Evolutionary conservation across 768 basidiomycete genomes (phyloP), one percentile per base, ranked within the genome.

Genomic region (Gautieria morchelliformis): DNA sequence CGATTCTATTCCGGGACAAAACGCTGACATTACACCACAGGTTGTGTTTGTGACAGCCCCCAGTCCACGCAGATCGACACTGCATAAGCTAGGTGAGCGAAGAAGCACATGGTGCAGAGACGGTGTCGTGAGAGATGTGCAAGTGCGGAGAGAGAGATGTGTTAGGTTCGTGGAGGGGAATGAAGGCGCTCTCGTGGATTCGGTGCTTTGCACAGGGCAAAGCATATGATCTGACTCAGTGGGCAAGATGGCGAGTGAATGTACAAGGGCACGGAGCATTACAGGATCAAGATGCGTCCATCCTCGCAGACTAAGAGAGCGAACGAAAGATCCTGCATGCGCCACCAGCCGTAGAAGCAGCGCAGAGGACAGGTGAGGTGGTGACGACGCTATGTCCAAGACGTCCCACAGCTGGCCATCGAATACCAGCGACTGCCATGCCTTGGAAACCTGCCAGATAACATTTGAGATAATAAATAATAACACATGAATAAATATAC

Each of bases 391-490:
- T 35, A 92, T 73, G 65, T 88, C 78, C 35, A 89, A 72, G 56
- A 77, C 66, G 45, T 70, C 64, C 93, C 93, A 94, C n/a, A 94
- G 75, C 64, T 92, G 88, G 14, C 92, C 92, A 67, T 95, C 93
- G 63, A 85, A 82, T 24, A 84, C 82, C 40, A 93, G 78, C 2
- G 72, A 67, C 53, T 79, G 82, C 91, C 92, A 95, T 10, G 74
- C 64, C 66, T 80, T 86, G 30, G 86, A 93, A 11, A 91, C 86
- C 88, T 92, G 39, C 45, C 32, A 14, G 53, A 59, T 61, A 51
- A 55, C 33, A 56, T 53, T 52, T 0, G 37, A 32, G 40, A 41
- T 35, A 44, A 53, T 51, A 53, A 53, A 27, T 27, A 27, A 2
- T 51, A 20, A 33, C 39, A 49, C 27, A 45, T 32, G 19, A 30